Percentiles rank a stretch among this genome's conserved stretches.
Conservation (phyloP, 2,329 filamentous ascomycete genomes). For the Biscogniauxia marginata region DNA sequence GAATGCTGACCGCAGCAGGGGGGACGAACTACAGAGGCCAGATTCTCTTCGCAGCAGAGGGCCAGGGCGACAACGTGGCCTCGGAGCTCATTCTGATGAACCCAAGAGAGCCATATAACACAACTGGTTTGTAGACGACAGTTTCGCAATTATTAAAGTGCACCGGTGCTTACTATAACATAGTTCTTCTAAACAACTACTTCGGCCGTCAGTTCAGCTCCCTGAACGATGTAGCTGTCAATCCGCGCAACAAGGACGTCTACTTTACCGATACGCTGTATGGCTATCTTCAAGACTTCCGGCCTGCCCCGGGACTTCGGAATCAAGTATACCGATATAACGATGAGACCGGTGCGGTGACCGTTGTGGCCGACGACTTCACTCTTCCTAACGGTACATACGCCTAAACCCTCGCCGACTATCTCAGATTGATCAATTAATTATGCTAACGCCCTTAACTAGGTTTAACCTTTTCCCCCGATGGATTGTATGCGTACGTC, state of each 20-base stretch:
- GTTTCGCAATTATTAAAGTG: too few species aligned
- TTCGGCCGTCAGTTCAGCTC: constrained; percentile 61
- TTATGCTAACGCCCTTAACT: not conserved
- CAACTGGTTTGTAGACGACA: constrained; percentile 37
- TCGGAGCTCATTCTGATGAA: constrained; percentile 44
- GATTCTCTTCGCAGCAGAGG: constrained; percentile 49
- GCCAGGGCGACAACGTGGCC: constrained; percentile 43
- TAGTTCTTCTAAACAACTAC: constrained; percentile 56
- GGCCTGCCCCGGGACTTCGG: constrained; percentile 49
- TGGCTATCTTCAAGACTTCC: constrained; percentile 56
- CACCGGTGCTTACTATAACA: too few species aligned
- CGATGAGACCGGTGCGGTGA: constrained; percentile 47
- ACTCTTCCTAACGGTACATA: constrained; percentile 49
- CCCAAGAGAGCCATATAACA: constrained; percentile 48
- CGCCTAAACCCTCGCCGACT: not conserved
- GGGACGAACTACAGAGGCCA: constrained; percentile 50
- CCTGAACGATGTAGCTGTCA: constrained; percentile 55
- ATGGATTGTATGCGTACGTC: constrained; percentile 51
- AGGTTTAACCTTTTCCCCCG: constrained; percentile 56
- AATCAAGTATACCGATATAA: constrained; percentile 60
- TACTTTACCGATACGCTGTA: constrained; percentile 66
- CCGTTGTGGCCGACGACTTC: constrained; percentile 58
- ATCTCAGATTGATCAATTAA: not conserved
- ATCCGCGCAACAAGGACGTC: constrained; percentile 54
- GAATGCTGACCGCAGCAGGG: constrained; percentile 32